phyloP scores from a whole-genome alignment of 805 yeast species.

The Candida ortonii region DNA sequence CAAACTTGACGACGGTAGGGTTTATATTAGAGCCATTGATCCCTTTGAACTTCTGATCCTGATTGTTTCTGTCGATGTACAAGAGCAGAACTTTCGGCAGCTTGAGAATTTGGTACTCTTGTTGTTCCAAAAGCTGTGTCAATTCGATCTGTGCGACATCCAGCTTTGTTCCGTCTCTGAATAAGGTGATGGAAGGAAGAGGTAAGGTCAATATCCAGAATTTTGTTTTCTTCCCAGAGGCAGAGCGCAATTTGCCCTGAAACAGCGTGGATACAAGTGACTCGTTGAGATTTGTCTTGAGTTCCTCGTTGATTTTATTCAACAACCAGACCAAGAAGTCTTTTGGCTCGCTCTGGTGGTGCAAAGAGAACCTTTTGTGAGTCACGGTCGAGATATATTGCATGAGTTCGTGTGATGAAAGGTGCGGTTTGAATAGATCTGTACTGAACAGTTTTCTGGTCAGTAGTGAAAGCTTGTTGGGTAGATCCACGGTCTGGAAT shows the following conservation, averaged over 20 bases:
- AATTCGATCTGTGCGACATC: conserved; percentile 53
- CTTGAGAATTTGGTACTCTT: conserved; percentile 37
- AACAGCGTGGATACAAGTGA: conserved; percentile 37
- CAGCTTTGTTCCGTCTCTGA: conserved; percentile 44
- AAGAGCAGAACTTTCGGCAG: conserved; percentile 56
- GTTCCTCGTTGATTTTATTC: conserved; percentile 40
- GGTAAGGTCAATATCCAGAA: conserved; percentile 60
- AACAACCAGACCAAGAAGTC: conserved; percentile 59
- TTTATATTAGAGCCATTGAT: conserved; percentile 43
- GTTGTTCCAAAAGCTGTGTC: conserved; percentile 41
- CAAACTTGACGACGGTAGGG: conserved; percentile 63
- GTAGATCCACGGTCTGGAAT: conserved; percentile 36
- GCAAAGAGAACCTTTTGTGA: conserved; percentile 39
- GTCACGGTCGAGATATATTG: conserved; percentile 46
- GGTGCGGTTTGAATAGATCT: conserved; percentile 53
- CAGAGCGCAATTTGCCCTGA: conserved; percentile 49
- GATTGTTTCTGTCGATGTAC: conserved; percentile 53
- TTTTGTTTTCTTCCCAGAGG: conserved; percentile 28
- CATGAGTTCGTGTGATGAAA: conserved; percentile 66
- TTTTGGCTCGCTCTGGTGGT: conserved; percentile 49
- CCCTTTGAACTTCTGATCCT: conserved; percentile 30
- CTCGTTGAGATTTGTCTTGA: conserved; percentile 16
- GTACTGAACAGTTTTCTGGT: conserved; percentile 65
- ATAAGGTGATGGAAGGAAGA: conserved; percentile 56
- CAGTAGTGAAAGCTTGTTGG: conserved; percentile 42